Percentiles rank a stretch among this genome's conserved stretches.
Evolutionary conservation across 441 rosid genomes (phyloP).

Genomic region (Erodium texanum): DNA sequence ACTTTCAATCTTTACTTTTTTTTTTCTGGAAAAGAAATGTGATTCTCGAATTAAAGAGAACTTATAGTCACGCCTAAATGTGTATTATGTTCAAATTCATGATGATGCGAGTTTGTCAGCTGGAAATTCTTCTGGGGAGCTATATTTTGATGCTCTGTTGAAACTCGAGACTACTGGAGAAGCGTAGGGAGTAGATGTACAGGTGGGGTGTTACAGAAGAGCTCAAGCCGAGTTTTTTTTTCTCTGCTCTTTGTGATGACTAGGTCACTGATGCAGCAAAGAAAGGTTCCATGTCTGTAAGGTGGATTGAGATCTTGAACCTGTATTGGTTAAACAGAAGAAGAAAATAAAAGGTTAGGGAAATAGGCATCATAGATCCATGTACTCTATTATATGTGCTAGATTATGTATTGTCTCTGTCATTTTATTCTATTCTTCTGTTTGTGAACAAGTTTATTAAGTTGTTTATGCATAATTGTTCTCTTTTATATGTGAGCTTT

Average conservation of each 20-base stretch:
- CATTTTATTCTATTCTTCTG: background rate
- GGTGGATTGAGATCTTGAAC: background rate
- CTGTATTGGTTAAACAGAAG: background rate
- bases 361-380: background rate
- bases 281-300: background rate
- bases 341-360: background rate
- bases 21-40: slow-evolving; percentile 3
- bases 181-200: too few species aligned
- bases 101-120: too few species aligned
- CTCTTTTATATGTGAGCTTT: too few species aligned
- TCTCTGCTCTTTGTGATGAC: background rate
- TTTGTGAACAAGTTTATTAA: background rate
- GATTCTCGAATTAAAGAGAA: slow-evolving; percentile 17
- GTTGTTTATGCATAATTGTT: background rate
- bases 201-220: background rate
- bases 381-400: background rate
- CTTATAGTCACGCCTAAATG: slow-evolving; percentile 12
- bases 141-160: background rate
- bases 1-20: slow-evolving; percentile 1
- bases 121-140: too few species aligned
- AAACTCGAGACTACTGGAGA: background rate
- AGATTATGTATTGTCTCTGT: background rate
- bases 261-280: background rate
- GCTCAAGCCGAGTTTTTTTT: background rate
- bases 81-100: slow-evolving; percentile 37